These are phyloP conservation scores for Metschnikowia kofuensis DNA, from an alignment of 805 yeast species.

Conservation along the genomic window DNA sequence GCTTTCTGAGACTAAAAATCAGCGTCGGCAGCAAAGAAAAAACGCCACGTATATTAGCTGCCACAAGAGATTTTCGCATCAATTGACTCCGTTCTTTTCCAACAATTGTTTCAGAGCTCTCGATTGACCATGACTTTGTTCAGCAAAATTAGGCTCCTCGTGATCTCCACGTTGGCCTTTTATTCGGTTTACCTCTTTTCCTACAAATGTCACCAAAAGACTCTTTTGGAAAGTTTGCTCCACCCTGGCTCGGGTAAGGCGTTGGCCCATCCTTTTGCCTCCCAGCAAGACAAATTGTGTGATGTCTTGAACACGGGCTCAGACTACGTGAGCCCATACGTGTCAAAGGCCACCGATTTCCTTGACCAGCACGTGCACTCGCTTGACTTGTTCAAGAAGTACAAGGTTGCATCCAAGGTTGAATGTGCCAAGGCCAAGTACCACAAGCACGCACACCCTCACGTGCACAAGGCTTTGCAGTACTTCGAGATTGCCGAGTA, in stretches of 20 bases:
- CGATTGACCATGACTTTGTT: constrained; percentile 11
- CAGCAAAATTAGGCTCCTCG: constrained; percentile 20
- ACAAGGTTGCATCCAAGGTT: constrained; percentile 29
- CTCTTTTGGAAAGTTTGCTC: constrained; percentile 23
- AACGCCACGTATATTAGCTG: background rate
- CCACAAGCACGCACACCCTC: constrained; percentile 28
- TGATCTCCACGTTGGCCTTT: constrained; percentile 26
- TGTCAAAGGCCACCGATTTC: constrained; percentile 23
- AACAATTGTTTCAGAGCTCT: background rate
- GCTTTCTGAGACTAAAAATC: background rate
- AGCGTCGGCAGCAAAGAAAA: background rate
- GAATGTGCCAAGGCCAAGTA: constrained; percentile 21
- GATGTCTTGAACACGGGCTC: constrained; percentile 30
- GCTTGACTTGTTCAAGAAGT: constrained; percentile 32
- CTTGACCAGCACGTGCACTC: constrained; percentile 38
- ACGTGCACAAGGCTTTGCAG: constrained; percentile 30
- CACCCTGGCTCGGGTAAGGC: constrained; percentile 24
- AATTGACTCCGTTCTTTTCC: constrained; percentile 1
- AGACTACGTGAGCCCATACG: constrained; percentile 30
- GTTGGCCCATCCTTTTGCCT: constrained; percentile 38
- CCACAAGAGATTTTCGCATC: background rate
- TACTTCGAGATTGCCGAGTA: constrained; percentile 34
- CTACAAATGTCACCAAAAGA: constrained; percentile 38
- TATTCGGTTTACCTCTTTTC: constrained; percentile 37
- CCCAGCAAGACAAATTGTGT: constrained; percentile 36